Conservation (phyloP, 2,329 filamentous ascomycete species). For the Periconia sp. region DNA sequence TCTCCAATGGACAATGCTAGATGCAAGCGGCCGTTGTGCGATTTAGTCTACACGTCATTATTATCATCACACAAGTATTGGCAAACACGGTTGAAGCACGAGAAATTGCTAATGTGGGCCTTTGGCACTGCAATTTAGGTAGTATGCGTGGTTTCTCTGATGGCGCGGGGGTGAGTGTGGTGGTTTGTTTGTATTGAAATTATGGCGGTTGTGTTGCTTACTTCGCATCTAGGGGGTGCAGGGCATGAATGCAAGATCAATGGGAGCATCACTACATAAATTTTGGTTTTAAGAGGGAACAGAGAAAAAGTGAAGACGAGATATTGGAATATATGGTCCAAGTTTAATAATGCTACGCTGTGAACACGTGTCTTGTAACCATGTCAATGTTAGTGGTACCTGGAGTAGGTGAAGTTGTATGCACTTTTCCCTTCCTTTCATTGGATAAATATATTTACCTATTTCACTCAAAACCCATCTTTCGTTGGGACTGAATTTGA, state of each 20-base stretch:
- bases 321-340: not conserved
- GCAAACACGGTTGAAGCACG: not conserved
- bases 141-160: not conserved
- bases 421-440: too few relatives aligned
- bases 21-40: not conserved
- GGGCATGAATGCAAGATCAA: too few relatives aligned
- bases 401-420: not conserved
- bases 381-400: too few relatives aligned
- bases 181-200: not conserved
- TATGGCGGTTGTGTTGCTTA: not conserved
- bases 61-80: conserved; percentile 10
- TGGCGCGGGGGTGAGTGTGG: not conserved
- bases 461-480: too few relatives aligned
- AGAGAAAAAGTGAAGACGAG: not conserved
- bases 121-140: not conserved
- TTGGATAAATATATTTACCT: too few relatives aligned
- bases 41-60: conserved; percentile 36
- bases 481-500: too few relatives aligned
- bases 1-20: too few relatives aligned
- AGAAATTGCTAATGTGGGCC: not conserved
- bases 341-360: too few relatives aligned
- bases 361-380: too few relatives aligned
- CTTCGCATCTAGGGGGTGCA: not conserved
- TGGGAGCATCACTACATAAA: too few relatives aligned
- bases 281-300: too few relatives aligned